A percentile compares a stretch with the other conserved stretches of the same genome.
These are phyloP conservation scores for Protea cynaroides DNA, from an alignment of 164 flowering plant genomes.

Conservation along the genomic window DNA sequence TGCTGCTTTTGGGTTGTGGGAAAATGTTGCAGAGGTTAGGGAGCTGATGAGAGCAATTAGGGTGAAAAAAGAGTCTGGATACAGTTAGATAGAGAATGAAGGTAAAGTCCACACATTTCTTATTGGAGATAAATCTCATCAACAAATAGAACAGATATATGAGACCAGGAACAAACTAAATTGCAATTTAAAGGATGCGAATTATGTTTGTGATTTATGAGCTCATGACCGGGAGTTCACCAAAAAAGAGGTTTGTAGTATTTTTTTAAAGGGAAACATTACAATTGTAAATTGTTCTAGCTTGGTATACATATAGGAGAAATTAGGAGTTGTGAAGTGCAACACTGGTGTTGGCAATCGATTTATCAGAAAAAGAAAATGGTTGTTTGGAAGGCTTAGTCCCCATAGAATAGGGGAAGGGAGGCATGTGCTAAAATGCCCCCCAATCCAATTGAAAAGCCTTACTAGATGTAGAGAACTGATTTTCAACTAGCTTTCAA, in stretches of 20 bases:
- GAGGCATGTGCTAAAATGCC: too few relatives aligned
- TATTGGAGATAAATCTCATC: not conserved
- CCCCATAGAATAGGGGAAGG: too few relatives aligned
- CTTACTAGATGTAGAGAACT: too few relatives aligned
- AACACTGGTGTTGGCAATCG: too few relatives aligned
- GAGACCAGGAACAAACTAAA: not conserved
- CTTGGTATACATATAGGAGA: too few relatives aligned
- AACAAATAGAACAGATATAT: not conserved
- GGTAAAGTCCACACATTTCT: not conserved
- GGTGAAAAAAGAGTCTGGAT: not conserved
- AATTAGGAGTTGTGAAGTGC: too few relatives aligned
- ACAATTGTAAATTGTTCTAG: too few relatives aligned
- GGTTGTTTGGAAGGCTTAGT: too few relatives aligned
- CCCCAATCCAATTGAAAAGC: too few relatives aligned
- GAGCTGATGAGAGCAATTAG: not conserved
- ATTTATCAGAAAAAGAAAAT: too few relatives aligned
- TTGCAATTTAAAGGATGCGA: not conserved
- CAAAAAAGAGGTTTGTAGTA: not conserved
- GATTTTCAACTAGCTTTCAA: too few relatives aligned
- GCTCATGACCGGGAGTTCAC: not conserved
- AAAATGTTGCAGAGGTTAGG: slow-evolving; percentile 1
- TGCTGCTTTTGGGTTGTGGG: slow-evolving; percentile 1
- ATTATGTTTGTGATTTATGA: not conserved
- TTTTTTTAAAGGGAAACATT: too few relatives aligned
- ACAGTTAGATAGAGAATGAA: not conserved